Evolutionary conservation across 805 yeast species (phyloP).

Genomic region (Ascoidea asiatica): DNA sequence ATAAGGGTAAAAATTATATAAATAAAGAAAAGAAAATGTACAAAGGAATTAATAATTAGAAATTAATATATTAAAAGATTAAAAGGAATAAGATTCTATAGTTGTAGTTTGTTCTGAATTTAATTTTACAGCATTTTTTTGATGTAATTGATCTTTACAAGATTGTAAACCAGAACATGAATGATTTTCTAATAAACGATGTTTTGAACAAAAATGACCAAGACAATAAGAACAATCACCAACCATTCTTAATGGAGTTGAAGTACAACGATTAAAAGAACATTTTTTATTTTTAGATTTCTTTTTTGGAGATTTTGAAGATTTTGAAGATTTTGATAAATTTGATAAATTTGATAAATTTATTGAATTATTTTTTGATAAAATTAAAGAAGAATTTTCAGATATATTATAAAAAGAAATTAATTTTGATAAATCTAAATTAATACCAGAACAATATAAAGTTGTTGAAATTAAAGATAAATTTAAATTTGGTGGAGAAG

Average conservation of each 20-base stretch:
- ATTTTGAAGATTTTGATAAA: neutral
- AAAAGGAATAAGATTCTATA: conserved; percentile 7
- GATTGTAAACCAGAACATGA: conserved; percentile 61
- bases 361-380: neutral
- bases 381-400: conserved; percentile 5
- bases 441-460: conserved; percentile 7
- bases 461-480: conserved; percentile 3
- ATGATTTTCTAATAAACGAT: conserved; percentile 78
- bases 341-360: neutral
- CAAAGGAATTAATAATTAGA: too few species aligned
- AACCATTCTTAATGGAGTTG: conserved; percentile 48
- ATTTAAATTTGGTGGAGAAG: conserved; percentile 16
- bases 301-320: conserved; percentile 3
- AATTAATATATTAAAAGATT: too few species aligned
- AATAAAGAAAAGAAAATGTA: neutral
- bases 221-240: conserved; percentile 81
- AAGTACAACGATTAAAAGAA: conserved; percentile 43
- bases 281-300: conserved; percentile 26
- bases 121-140: conserved; percentile 71
- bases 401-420: conserved; percentile 6
- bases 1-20: neutral
- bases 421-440: conserved; percentile 7
- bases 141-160: conserved; percentile 76
- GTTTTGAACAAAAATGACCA: conserved; percentile 79
- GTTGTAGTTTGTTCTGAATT: conserved; percentile 72